Evolutionary conservation across 257 asterid species (phyloP).

Genomic region (Rhazya stricta): DNA sequence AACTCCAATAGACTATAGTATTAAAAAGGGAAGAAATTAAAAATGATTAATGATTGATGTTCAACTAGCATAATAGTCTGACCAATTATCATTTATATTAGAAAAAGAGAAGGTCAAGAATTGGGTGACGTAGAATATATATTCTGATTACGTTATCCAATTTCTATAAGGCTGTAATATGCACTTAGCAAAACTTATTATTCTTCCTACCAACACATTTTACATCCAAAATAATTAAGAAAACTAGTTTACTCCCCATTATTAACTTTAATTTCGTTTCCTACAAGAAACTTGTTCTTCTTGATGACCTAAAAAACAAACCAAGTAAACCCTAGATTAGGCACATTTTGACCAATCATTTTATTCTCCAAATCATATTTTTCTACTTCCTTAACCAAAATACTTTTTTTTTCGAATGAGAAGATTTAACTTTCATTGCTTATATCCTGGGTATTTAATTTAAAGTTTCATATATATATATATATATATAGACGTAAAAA

Average conservation of each 20-base stretch:
- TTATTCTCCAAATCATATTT: neutral
- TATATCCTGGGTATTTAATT: too few species aligned
- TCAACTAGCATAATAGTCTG: neutral
- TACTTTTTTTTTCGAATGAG: too few species aligned
- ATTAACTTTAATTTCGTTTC: too few species aligned
- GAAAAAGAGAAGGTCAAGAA: neutral
- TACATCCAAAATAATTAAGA: too few species aligned
- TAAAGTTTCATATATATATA: too few species aligned
- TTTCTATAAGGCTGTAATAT: too few species aligned
- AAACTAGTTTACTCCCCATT: neutral
- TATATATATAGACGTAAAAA: too few species aligned
- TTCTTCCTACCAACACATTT: too few species aligned
- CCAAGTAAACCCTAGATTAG: neutral
- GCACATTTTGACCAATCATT: neutral
- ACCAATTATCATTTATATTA: neutral
- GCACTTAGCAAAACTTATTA: too few species aligned
- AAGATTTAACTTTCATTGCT: too few species aligned
- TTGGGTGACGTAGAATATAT: neutral
- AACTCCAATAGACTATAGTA: neutral
- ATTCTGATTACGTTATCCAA: neutral
- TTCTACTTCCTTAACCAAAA: neutral
- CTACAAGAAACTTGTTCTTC: neutral
- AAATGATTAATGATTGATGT: neutral
- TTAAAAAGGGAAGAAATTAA: neutral
- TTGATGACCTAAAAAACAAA: too few species aligned